Evolutionary conservation across 2,329 filamentous ascomycete genomes (phyloP).

Genomic region (Monilinia fructicola): DNA sequence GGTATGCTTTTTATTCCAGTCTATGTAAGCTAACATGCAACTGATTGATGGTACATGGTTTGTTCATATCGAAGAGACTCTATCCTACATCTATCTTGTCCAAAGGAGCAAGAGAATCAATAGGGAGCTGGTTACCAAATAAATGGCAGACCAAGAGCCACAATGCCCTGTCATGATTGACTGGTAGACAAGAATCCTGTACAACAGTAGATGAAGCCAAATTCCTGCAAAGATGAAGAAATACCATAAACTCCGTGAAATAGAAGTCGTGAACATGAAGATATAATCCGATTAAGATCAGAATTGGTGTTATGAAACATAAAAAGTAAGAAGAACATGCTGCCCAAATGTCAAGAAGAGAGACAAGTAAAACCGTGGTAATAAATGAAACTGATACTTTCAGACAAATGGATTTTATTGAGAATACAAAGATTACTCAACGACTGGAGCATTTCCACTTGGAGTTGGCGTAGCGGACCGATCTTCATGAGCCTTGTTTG

Average conservation of each 20-base stretch:
- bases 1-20: slow-evolving; percentile 16
- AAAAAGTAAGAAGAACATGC: slow-evolving; percentile 6
- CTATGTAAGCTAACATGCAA: slow-evolving; percentile 23
- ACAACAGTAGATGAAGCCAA: slow-evolving; percentile 23
- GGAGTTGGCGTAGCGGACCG: slow-evolving; percentile 36
- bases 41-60: slow-evolving; percentile 23
- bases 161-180: slow-evolving; percentile 22
- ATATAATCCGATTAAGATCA: slow-evolving; percentile 12
- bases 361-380: slow-evolving; percentile 5
- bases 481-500: slow-evolving; percentile 28
- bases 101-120: slow-evolving; percentile 28
- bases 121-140: slow-evolving; percentile 20
- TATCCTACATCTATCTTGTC: slow-evolving; percentile 29
- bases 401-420: slow-evolving; percentile 22
- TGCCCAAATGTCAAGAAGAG: slow-evolving; percentile 3
- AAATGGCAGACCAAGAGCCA: slow-evolving; percentile 18
- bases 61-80: slow-evolving; percentile 18
- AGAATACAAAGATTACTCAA: slow-evolving; percentile 27
- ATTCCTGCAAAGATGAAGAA: slow-evolving; percentile 23
- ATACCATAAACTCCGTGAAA: slow-evolving; percentile 19
- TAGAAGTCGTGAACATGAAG: slow-evolving; percentile 13
- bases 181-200: slow-evolving; percentile 22
- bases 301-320: slow-evolving; percentile 2
- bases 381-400: not conserved
- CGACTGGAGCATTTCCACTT: slow-evolving; percentile 27